A percentile compares a stretch with the other conserved stretches of the same genome.
These are phyloP conservation scores for Primulina tabacum DNA, from an alignment of 257 asterid genomes.

Conservation along the genomic window DNA sequence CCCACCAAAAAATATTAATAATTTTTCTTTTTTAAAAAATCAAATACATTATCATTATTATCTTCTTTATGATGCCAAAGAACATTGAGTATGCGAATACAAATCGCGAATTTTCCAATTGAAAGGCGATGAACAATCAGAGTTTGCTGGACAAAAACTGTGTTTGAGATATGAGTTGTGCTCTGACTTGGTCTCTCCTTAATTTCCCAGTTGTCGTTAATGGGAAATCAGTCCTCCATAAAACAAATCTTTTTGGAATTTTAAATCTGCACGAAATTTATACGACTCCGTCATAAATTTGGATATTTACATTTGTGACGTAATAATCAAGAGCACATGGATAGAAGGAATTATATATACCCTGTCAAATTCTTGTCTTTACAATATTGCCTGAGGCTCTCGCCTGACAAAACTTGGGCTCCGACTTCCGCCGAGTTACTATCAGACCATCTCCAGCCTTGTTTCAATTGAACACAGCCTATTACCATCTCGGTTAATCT, in stretches of 20 bases:
- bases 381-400: slow-evolving; percentile 62
- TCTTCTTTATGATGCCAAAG: no score
- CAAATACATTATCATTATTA: no score
- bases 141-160: slow-evolving; percentile 50
- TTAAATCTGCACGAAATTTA: slow-evolving; percentile 54
- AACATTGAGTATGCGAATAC: no score
- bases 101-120: no score
- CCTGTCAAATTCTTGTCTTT: slow-evolving; percentile 56
- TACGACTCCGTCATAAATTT: not conserved
- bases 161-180: slow-evolving; percentile 41
- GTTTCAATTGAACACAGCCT: slow-evolving; percentile 56
- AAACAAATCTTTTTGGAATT: slow-evolving; percentile 55
- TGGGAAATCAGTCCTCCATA: slow-evolving; percentile 66
- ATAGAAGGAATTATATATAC: slow-evolving; percentile 41
- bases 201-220: slow-evolving; percentile 75
- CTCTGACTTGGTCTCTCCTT: slow-evolving; percentile 65
- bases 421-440: slow-evolving; percentile 24
- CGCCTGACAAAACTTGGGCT: slow-evolving; percentile 38
- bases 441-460: slow-evolving; percentile 69
- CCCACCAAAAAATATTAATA: no score
- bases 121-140: slow-evolving; percentile 15
- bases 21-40: no score
- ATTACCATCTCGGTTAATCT: slow-evolving; percentile 71
- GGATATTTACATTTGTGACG: not conserved
- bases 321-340: not conserved